Percentiles rank a stretch among this genome's conserved stretches.
Evolutionary conservation across 139 green algal genomes (phyloP).

Genomic region (Parachlorella kessleri): DNA sequence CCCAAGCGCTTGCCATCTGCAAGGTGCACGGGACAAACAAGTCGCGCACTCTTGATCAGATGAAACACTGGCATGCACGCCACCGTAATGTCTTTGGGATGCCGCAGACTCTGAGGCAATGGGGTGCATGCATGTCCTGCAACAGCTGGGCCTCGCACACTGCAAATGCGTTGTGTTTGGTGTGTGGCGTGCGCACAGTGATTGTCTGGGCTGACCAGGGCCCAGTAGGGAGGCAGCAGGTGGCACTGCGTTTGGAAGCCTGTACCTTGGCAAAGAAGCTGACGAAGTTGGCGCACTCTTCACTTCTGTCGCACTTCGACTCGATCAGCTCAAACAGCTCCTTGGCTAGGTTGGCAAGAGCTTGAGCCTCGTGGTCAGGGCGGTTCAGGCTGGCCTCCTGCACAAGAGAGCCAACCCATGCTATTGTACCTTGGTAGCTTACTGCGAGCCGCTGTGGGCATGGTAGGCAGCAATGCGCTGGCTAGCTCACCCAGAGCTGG

Average conservation of each 20-base stretch:
- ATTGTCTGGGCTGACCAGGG: neutral
- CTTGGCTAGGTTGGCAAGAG: neutral
- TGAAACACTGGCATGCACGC: too few species aligned
- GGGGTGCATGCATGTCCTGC: neutral
- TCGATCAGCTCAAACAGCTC: conserved; percentile 4
- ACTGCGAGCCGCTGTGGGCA: neutral
- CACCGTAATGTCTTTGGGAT: too few species aligned
- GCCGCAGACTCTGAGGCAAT: too few species aligned
- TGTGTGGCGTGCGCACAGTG: neutral
- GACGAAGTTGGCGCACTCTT: neutral
- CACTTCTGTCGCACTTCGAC: neutral
- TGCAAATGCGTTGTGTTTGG: neutral
- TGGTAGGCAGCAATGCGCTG: neutral
- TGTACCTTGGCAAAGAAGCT: neutral
- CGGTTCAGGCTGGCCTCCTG: neutral
- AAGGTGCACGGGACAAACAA: too few species aligned
- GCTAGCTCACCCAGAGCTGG: neutral
- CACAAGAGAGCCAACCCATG: neutral
- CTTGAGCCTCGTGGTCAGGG: neutral
- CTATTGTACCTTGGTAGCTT: neutral
- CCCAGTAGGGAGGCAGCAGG: too few species aligned
- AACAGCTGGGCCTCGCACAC: too few species aligned
- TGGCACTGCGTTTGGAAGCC: too few species aligned
- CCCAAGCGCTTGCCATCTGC: neutral
- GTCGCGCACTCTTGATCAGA: too few species aligned